These are phyloP conservation scores for Coemansia sp. DNA, from an alignment of 192 early-diverging fungal genomes.

Conservation along the genomic window DNA sequence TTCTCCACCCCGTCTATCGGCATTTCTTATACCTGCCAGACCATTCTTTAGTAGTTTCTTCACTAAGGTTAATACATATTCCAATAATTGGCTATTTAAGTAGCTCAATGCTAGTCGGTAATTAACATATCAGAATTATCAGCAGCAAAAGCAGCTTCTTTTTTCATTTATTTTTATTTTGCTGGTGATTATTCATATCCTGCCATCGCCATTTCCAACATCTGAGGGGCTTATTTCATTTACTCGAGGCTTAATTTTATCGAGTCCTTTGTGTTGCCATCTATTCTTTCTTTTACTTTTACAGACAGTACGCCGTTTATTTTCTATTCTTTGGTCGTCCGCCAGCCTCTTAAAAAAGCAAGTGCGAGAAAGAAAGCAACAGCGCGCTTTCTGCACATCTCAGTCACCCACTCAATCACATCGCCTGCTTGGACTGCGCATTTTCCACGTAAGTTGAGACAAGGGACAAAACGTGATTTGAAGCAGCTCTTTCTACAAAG, in stretches of 20 bases:
- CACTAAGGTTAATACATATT: not conserved
- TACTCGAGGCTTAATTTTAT: not conserved
- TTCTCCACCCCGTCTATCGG: constrained; percentile 1
- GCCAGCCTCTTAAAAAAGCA: not conserved
- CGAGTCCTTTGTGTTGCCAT: not conserved
- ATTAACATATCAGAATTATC: not conserved
- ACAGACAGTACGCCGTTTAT: not conserved
- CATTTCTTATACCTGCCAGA: not conserved
- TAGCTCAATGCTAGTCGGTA: not conserved
- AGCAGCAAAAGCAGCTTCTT: not conserved
- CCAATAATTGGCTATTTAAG: not conserved
- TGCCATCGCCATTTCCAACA: not conserved
- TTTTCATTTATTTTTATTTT: not conserved
- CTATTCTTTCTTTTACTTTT: not conserved
- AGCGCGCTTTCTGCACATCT: not conserved
- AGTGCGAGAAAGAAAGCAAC: not conserved
- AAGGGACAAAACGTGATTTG: not conserved
- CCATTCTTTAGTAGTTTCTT: not conserved
- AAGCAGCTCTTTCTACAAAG: not conserved
- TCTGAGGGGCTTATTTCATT: not conserved
- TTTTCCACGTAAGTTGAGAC: not conserved
- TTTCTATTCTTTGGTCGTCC: not conserved
- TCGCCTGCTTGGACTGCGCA: not conserved
- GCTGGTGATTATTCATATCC: not conserved
- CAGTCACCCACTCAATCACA: not conserved